Conservation (phyloP, 1,284 basidiomycete genomes). For the Leccinum pallidistipes region DNA sequence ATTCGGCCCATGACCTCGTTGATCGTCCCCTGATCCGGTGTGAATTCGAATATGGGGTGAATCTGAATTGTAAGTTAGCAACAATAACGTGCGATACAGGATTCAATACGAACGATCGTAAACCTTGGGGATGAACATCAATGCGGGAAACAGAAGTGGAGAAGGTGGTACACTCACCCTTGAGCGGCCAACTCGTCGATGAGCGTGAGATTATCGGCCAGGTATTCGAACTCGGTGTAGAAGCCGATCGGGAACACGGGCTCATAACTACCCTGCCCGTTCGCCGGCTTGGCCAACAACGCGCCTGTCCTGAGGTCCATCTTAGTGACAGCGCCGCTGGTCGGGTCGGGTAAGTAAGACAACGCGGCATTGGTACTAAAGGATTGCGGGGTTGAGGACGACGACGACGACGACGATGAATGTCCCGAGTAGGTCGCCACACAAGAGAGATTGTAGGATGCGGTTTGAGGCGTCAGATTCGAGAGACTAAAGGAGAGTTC, state of each 20-base stretch:
- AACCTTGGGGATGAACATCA: conserved; percentile 26
- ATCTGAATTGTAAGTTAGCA: conserved; percentile 39
- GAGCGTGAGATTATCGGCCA: conserved; percentile 54
- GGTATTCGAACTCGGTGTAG: conserved; percentile 68
- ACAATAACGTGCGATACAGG: background rate
- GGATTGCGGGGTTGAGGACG: conserved; percentile 35
- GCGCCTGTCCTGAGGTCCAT: conserved; percentile 71
- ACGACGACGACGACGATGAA: conserved; percentile 18
- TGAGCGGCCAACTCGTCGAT: conserved; percentile 57
- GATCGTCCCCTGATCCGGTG: conserved; percentile 50
- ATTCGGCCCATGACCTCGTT: conserved; percentile 59
- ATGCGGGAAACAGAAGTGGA: background rate
- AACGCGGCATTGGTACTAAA: conserved; percentile 50
- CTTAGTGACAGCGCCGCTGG: conserved; percentile 55
- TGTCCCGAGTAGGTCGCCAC: conserved; percentile 22
- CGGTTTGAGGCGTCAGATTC: conserved; percentile 22
- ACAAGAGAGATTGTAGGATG: conserved; percentile 32
- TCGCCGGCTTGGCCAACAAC: conserved; percentile 55
- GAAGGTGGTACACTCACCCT: conserved; percentile 47
- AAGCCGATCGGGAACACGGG: conserved; percentile 73
- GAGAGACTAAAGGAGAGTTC: conserved; percentile 27
- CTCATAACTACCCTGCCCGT: conserved; percentile 49
- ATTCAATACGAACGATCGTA: conserved; percentile 30
- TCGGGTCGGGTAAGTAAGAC: conserved; percentile 58
- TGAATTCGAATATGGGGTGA: conserved; percentile 66